Evolutionary conservation across 306 rosid genomes (phyloP).

Genomic region (Fagus crenata): DNA sequence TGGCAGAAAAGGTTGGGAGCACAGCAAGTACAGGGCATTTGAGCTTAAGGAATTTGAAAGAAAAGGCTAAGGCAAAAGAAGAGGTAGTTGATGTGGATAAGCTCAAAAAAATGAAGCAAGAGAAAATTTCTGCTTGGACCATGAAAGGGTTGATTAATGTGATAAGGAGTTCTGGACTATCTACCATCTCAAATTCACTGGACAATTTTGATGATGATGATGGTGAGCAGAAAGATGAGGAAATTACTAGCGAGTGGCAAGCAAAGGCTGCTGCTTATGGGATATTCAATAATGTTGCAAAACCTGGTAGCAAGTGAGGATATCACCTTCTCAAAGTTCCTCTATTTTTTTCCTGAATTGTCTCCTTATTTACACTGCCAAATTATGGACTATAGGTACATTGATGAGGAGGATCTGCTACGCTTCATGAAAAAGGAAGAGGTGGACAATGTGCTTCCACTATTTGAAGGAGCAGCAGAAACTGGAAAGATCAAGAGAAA

Average conservation of each 20-base stretch:
- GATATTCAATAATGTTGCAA: constrained; percentile 69
- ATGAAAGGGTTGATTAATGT: constrained; percentile 73
- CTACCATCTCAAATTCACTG: constrained; percentile 59
- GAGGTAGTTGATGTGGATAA: constrained; percentile 81
- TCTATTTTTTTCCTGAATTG: constrained; percentile 9
- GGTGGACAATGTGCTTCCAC: too few species aligned
- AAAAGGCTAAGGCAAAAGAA: constrained; percentile 39
- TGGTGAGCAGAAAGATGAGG: constrained; percentile 45
- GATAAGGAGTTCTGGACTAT: constrained; percentile 61
- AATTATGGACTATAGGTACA: constrained; percentile 46
- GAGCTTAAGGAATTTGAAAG: constrained; percentile 50
- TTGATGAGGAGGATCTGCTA: constrained; percentile 75
- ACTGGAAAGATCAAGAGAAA: too few species aligned
- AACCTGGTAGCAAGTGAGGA: constrained; percentile 61
- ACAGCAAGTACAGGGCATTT: constrained; percentile 41
- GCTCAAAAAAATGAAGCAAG: constrained; percentile 73
- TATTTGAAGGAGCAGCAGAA: too few species aligned
- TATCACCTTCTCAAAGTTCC: constrained; percentile 5
- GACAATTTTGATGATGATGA: constrained; percentile 45
- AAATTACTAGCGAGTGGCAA: constrained; percentile 81
- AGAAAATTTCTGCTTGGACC: constrained; percentile 85
- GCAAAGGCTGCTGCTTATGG: constrained; percentile 72
- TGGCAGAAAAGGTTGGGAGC: constrained; percentile 48
- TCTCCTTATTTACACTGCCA: constrained; percentile 5
- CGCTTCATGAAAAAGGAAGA: constrained; percentile 40